These are phyloP conservation scores for Kodamaea sp. DNA, from an alignment of 1,139 yeast genomes.

Conservation along the genomic window DNA sequence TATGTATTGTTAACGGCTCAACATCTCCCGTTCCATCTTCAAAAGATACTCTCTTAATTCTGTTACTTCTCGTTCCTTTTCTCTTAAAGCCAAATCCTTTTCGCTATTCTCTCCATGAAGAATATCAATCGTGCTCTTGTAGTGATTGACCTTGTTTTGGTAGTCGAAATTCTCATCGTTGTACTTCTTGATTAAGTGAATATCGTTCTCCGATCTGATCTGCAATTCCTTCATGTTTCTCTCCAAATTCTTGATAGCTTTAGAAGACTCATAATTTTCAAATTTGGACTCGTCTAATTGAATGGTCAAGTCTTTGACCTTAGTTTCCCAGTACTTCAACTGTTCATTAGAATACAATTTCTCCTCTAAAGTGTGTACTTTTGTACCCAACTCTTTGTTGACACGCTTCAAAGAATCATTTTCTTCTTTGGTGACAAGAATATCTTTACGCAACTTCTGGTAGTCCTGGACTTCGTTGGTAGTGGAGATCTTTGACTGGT, in stretches of 20 bases:
- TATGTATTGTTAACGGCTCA: too few species aligned
- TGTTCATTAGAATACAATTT: constrained; percentile 49
- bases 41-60: constrained; percentile 57
- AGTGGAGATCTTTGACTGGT: constrained; percentile 35
- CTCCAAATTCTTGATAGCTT: constrained; percentile 32
- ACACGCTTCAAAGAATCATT: constrained; percentile 42
- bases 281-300: constrained; percentile 34
- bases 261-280: constrained; percentile 34
- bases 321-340: constrained; percentile 47
- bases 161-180: constrained; percentile 51
- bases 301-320: constrained; percentile 31
- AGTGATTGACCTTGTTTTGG: constrained; percentile 43
- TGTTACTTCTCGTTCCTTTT: constrained; percentile 38
- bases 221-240: constrained; percentile 39
- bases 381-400: constrained; percentile 35
- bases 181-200: constrained; percentile 41
- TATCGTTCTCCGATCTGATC: constrained; percentile 38
- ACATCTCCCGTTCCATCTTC: constrained; percentile 63
- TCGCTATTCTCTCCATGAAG: constrained; percentile 43
- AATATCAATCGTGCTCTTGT: constrained; percentile 35
- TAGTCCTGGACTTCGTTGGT: constrained; percentile 37
- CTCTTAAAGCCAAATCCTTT: constrained; percentile 38
- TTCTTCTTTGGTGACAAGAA: constrained; percentile 43
- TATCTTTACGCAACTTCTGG: constrained; percentile 39
- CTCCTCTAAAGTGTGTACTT: constrained; percentile 39